phyloP scores from a whole-genome alignment of 2,329 filamentous ascomycete species.

The Microcyclosporella mali region DNA sequence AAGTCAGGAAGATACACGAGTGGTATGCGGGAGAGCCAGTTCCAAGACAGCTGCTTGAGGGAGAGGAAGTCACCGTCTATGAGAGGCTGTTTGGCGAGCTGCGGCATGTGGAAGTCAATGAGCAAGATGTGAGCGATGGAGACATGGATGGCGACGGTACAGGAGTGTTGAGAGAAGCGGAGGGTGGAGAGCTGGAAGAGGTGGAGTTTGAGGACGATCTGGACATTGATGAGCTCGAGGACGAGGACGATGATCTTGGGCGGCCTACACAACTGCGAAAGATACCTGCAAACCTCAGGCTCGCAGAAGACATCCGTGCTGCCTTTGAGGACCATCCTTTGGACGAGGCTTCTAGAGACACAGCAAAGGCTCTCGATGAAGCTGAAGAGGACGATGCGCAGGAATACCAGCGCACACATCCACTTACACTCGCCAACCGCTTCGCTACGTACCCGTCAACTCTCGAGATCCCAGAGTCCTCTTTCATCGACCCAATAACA shows the following conservation, averaged over 20 bases:
- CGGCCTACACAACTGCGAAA: constrained; percentile 7
- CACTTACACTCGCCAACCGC: constrained; percentile 65
- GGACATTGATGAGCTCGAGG: constrained; percentile 1
- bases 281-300: too few species aligned
- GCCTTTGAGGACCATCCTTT: constrained; percentile 42
- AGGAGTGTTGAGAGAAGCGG: constrained; percentile 47
- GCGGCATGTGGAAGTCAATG: constrained; percentile 38
- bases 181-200: constrained; percentile 50
- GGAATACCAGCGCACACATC: constrained; percentile 57
- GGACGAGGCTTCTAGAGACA: constrained; percentile 38
- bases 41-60: constrained; percentile 63
- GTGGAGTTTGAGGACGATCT: constrained; percentile 45
- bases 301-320: constrained; percentile 23
- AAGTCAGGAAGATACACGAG: constrained; percentile 13
- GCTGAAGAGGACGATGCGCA: constrained; percentile 46
- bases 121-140: constrained; percentile 22
- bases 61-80: constrained; percentile 68
- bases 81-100: constrained; percentile 72
- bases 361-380: constrained; percentile 53
- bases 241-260: constrained; percentile 14
- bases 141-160: constrained; percentile 37
- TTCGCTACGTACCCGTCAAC: constrained; percentile 69
- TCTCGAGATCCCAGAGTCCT: constrained; percentile 63
- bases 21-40: constrained; percentile 54
- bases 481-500: constrained; percentile 64